Evolutionary conservation across 2,329 filamentous ascomycete genomes (phyloP).

Genomic region (Chaetothyriales sp.): DNA sequence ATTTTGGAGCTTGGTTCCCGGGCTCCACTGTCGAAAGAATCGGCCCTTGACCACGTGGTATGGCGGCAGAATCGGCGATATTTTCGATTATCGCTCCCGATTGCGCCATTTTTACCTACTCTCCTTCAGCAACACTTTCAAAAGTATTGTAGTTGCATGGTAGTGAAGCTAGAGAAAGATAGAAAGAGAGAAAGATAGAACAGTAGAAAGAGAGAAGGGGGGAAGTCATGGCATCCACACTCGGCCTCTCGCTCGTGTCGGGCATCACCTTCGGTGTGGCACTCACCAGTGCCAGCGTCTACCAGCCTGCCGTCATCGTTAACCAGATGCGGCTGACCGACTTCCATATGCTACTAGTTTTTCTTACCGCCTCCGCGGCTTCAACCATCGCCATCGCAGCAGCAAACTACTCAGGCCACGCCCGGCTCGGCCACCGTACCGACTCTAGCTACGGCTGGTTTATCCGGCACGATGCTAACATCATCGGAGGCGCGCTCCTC

Average conservation of each 20-base stretch:
- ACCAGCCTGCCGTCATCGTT: slow-evolving; percentile 45
- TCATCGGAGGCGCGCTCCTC: slow-evolving; percentile 47
- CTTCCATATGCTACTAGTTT: slow-evolving; percentile 53
- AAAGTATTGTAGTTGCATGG: too few species aligned
- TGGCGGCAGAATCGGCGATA: too few species aligned
- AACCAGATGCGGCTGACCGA: slow-evolving; percentile 46
- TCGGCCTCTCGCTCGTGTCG: slow-evolving; percentile 23
- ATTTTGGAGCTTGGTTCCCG: too few species aligned
- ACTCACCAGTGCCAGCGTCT: slow-evolving; percentile 46
- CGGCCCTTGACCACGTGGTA: too few species aligned
- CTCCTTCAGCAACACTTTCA: too few species aligned
- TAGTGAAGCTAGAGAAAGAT: too few species aligned
- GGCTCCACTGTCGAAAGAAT: too few species aligned
- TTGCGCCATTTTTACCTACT: too few species aligned
- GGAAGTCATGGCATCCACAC: too few species aligned
- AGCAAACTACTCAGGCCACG: slow-evolving; percentile 30
- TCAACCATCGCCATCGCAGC: slow-evolving; percentile 41
- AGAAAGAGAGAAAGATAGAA: too few species aligned
- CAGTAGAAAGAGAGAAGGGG: too few species aligned
- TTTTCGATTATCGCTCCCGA: too few species aligned
- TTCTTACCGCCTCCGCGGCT: slow-evolving; percentile 47
- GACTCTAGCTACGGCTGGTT: slow-evolving; percentile 41
- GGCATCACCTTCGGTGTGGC: slow-evolving; percentile 51
- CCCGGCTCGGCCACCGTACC: slow-evolving; percentile 34
- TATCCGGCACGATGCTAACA: slow-evolving; percentile 47